These are phyloP conservation scores for Globisporangium middletonii DNA, from an alignment of 352 stramenopile species.

Conservation along the genomic window DNA sequence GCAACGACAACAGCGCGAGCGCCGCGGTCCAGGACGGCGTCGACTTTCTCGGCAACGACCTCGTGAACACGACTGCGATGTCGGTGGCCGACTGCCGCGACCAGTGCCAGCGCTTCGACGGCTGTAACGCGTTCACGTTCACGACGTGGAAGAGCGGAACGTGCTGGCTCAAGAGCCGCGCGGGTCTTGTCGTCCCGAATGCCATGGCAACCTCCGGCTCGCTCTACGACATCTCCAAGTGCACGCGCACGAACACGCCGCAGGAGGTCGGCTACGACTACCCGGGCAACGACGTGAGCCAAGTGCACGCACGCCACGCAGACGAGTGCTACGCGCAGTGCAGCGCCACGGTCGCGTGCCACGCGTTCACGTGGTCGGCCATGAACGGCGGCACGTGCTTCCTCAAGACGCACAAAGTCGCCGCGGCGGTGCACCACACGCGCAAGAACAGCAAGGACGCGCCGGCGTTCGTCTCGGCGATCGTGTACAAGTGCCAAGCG, in stretches of 20 bases:
- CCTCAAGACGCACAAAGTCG: conserved; percentile 22
- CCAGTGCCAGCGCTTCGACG: conserved; percentile 17
- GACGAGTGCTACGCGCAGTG: conserved; percentile 21
- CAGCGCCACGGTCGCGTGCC: conserved; percentile 8
- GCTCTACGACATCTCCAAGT: conserved; percentile 22
- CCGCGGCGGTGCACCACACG: not conserved
- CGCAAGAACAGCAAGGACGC: not conserved
- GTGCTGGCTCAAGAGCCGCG: conserved; percentile 27
- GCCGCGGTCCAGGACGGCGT: conserved; percentile 19
- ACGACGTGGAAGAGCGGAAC: conserved; percentile 17
- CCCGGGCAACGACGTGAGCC: conserved; percentile 20
- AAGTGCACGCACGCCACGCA: conserved; percentile 4
- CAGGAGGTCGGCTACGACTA: conserved; percentile 21
- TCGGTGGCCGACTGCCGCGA: conserved; percentile 20
- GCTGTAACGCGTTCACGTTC: conserved; percentile 31
- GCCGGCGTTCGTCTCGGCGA: conserved; percentile 14
- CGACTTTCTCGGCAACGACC: conserved; percentile 32
- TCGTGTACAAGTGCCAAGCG: conserved; percentile 32
- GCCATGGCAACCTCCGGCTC: conserved; percentile 17
- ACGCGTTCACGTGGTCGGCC: conserved; percentile 21
- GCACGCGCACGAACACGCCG: conserved; percentile 19
- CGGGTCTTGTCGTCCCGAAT: conserved; percentile 17
- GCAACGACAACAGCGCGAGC: not conserved
- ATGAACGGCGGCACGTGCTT: conserved; percentile 15
- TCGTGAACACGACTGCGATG: conserved; percentile 10